Percentiles rank a stretch among this genome's conserved stretches.
phyloP scores from a whole-genome alignment of 176 grass and related monocot species.

The Tillandsia fasciculata region DNA sequence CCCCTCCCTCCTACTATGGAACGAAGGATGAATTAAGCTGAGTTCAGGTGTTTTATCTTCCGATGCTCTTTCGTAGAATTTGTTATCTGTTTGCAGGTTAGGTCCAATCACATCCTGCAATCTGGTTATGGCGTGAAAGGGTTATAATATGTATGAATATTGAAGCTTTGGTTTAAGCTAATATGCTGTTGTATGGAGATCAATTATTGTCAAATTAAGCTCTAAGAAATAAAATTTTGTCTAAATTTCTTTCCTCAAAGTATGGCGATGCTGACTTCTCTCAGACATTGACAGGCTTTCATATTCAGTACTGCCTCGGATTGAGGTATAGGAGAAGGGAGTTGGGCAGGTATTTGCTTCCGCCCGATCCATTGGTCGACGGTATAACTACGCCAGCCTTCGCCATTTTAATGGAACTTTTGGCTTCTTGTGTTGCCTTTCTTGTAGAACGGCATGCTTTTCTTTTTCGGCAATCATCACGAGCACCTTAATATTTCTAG shows the following conservation, averaged over 20 bases:
- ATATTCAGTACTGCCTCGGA: conserved; percentile 83
- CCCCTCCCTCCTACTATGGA: no score
- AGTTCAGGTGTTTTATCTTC: no score
- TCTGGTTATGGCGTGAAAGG: not conserved
- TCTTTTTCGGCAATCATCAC: not conserved
- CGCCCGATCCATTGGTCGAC: conserved; percentile 50
- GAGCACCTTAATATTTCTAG: no score
- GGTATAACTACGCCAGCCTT: conserved; percentile 26
- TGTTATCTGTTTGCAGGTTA: no score
- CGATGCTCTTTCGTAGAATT: no score
- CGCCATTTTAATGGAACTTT: not conserved
- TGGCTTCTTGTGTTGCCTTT: not conserved
- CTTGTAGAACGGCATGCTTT: no score
- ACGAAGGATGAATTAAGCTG: no score
- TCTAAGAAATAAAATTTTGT: no score
- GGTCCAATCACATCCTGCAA: not conserved
- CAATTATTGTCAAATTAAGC: not conserved
- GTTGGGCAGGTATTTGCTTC: conserved; percentile 83
- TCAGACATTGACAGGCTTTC: conserved; percentile 71
- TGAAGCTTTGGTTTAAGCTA: no score
- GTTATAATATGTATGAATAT: not conserved
- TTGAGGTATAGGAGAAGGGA: conserved; percentile 70
- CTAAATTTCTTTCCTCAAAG: not conserved
- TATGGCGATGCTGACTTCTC: conserved; percentile 24
- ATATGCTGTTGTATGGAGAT: not conserved